Evolutionary conservation across 164 flowering plant species (phyloP), one percentile per base, ranked within the genome.

Genomic region (Magnolia changhungtana): DNA sequence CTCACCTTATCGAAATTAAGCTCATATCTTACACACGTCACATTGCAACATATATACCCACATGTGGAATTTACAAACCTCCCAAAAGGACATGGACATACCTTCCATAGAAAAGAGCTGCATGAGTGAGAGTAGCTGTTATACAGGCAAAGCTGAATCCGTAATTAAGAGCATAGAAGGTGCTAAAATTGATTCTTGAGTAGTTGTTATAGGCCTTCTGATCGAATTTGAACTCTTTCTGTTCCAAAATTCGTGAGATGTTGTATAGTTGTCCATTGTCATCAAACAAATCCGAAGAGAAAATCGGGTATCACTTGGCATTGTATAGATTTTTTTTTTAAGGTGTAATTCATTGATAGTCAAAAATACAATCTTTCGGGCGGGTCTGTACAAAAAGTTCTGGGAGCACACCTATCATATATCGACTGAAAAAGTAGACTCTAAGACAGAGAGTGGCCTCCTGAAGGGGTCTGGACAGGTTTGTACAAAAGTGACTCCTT

Each of bases 271-370:
- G 52, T 0, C 93, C 94, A 20, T 66, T 27, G 0, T 14, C 21
- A 31, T 83, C 83, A 49, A 85, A 90, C 14, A 83, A 76, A 31
- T 86, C 82, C 0, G 88, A 71, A 0, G 93, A 85, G 71, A 84
- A 72, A 16, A 90, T 82, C 18, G 92, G 94, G 45, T 89, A 90
- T 19, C 72, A 24, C n/a, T n/a, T n/a, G n/a, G n/a, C n/a, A n/a
- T n/a, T n/a, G n/a, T n/a, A n/a, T n/a, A n/a, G n/a, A n/a, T n/a
- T n/a, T n/a, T n/a, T n/a, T n/a, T n/a, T n/a, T n/a, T n/a, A n/a
- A n/a, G n/a, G n/a, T n/a, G n/a, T n/a, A n/a, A n/a, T n/a, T n/a
- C n/a, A n/a, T n/a, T n/a, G n/a, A n/a, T n/a, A n/a, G n/a, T n/a
- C n/a, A n/a, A n/a, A n/a, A n/a, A n/a, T n/a, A n/a, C n/a, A n/a